Base-by-base conservation (phyloP, 306 rosid species). In the Fragaria iinumae region DNA sequence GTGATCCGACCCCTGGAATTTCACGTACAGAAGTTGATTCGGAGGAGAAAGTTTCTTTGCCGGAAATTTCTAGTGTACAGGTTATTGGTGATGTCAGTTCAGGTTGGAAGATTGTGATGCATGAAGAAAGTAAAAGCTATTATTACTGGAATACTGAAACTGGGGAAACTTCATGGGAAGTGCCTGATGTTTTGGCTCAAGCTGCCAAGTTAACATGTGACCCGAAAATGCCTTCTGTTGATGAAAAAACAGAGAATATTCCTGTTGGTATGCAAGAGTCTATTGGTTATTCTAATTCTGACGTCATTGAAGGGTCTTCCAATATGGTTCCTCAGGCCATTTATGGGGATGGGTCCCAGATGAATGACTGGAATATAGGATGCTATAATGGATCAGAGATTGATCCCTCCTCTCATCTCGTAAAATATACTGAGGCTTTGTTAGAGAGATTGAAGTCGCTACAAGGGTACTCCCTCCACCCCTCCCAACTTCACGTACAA, bases 91-190 rank as follows among this genome's bases (percentile, higher is more conserved):
- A 88, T 81, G 88, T 76, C 76, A 77, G 83, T 85, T 82, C 86
- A 47, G 93, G 93, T 65, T 96, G 99, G 99, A 90, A 90, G 89
- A 87, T 91, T 74, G 98, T 96, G 76, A 83, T 91, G 96, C 99
- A 96, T 57, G 98, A 92, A 78, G 99, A 91, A 85, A 92, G 93
- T 82, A 87, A 86, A 69, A 85, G 77, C 57, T 92, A 85, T 78
- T 96, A 91, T 83, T 96, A 96, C 88, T 96, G 99, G 99, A 96
- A 96, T 76, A 82, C 82, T 73, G 92, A 81, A 83, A 92, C 98
- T 18, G 99, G 99, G 45, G 99, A 92, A 86, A 96, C 99, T 48
- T 96, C 99, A 44, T 96, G 99, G 99, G 97, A 88, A 80, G 83
- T 88, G 41, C 99, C 99, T 14, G 93, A 84, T 73, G 93, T 80